phyloP scores from a whole-genome alignment of 2,329 filamentous ascomycete genomes.

The Arthrobotrys musiformis region DNA sequence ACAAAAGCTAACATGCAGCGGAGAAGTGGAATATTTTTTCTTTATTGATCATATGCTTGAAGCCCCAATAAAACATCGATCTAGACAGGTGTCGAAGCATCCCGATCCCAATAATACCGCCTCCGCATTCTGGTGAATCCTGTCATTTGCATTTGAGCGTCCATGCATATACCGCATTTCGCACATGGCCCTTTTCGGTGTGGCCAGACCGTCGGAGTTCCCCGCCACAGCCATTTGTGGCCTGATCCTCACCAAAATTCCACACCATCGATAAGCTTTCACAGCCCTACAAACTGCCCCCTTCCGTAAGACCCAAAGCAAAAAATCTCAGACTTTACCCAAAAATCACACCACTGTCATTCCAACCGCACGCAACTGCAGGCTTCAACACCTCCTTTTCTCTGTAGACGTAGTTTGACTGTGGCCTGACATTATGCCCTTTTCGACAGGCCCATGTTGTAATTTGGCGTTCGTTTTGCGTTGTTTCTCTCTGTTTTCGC shows the following conservation, averaged over 20 bases:
- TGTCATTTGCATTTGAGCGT: not conserved
- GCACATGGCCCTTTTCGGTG: not conserved
- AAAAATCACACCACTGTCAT: constrained; percentile 50
- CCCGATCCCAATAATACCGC: not conserved
- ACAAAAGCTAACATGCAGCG: constrained; percentile 18
- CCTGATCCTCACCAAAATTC: constrained; percentile 46
- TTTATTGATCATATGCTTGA: not conserved
- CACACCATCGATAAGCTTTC: constrained; percentile 27
- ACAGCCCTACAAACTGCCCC: not conserved
- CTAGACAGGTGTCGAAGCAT: not conserved
- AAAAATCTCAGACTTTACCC: not conserved
- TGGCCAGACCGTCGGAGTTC: constrained; percentile 41
- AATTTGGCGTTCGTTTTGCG: constrained; percentile 22
- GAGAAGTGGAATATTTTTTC: not conserved
- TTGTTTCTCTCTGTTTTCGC: constrained; percentile 4
- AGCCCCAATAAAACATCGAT: not conserved
- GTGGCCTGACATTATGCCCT: constrained; percentile 43
- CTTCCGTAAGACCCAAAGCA: not conserved
- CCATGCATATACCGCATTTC: not conserved
- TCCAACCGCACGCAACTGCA: constrained; percentile 42
- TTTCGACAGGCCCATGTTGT: constrained; percentile 17
- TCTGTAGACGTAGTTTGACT: constrained; percentile 40
- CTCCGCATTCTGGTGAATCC: not conserved
- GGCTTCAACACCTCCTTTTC: not conserved
- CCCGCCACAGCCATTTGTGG: constrained; percentile 37